Conservation (phyloP, 305 asterid genomes). For the Fraxinus velutina region DNA sequence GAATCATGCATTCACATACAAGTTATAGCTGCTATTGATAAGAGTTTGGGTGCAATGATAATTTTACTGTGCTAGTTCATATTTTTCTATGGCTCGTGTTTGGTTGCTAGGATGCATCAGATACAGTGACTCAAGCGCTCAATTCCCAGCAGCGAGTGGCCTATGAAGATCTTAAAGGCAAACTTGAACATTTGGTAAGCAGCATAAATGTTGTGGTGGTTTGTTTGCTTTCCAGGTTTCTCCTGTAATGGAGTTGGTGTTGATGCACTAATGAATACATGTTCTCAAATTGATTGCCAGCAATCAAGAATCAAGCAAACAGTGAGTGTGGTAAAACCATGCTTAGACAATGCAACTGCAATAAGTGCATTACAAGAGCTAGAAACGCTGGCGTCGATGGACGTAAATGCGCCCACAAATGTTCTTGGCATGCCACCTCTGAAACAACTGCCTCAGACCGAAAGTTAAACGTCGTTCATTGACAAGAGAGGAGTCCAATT, state of each 20-base stretch:
- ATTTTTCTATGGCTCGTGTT: slow-evolving; percentile 5
- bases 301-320: slow-evolving; percentile 52
- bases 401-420: slow-evolving; percentile 7
- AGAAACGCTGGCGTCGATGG: slow-evolving; percentile 43
- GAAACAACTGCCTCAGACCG: slow-evolving; percentile 24
- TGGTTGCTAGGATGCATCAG: slow-evolving; percentile 38
- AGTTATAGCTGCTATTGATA: neutral
- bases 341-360: slow-evolving; percentile 40
- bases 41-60: neutral
- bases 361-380: slow-evolving; percentile 54
- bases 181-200: slow-evolving; percentile 56
- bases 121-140: slow-evolving; percentile 21
- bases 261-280: slow-evolving; percentile 1
- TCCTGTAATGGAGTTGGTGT: neutral
- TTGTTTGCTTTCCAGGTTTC: neutral
- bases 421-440: slow-evolving; percentile 20
- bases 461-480: slow-evolving; percentile 27
- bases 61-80: neutral
- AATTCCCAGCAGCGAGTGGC: slow-evolving; percentile 54
- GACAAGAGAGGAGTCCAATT: slow-evolving; percentile 20
- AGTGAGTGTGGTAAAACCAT: slow-evolving; percentile 45
- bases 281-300: slow-evolving; percentile 35
- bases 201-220: neutral
- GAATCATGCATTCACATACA: neutral
- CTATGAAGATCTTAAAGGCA: slow-evolving; percentile 49